A percentile compares a stretch with the other conserved stretches of the same genome.
Conservation (phyloP, 1,284 basidiomycete species). For the Rugiboletus extremiorientalis region DNA sequence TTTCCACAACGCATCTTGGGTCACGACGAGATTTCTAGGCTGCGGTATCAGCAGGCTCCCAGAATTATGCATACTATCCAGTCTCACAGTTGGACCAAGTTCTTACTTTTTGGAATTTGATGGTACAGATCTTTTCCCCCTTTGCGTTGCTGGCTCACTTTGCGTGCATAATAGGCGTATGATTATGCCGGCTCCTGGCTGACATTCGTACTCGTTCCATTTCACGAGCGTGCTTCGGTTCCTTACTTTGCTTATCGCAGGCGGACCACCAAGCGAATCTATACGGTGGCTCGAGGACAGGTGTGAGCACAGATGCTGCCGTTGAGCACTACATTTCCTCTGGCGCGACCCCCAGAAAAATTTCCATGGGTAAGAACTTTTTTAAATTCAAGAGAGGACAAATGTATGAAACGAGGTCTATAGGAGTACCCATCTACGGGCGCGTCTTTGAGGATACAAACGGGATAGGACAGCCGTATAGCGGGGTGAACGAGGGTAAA, state of each 20-base stretch:
- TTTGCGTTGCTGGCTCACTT: constrained; percentile 2
- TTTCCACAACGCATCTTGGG: neutral
- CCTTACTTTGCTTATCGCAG: constrained; percentile 22
- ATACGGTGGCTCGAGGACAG: constrained; percentile 61
- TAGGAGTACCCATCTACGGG: constrained; percentile 84
- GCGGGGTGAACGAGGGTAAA: constrained; percentile 48
- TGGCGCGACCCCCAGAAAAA: constrained; percentile 74
- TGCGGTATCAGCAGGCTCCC: constrained; percentile 62
- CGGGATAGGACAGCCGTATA: constrained; percentile 76
- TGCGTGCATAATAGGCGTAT: constrained; percentile 57
- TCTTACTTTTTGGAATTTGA: constrained; percentile 88
- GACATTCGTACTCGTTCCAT: constrained; percentile 37
- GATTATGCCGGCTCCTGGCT: constrained; percentile 77
- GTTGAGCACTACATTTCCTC: constrained; percentile 62
- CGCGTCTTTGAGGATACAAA: constrained; percentile 79
- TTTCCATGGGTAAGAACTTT: constrained; percentile 64
- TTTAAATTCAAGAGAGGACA: neutral
- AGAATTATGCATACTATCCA: constrained; percentile 64
- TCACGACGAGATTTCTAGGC: constrained; percentile 17
- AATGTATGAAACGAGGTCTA: neutral
- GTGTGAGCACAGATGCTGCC: constrained; percentile 70
- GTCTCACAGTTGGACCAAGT: constrained; percentile 74
- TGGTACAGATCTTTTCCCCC: constrained; percentile 53
- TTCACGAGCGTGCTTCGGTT: neutral
- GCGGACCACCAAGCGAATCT: constrained; percentile 84